A percentile compares a stretch with the other conserved stretches of the same genome.
phyloP scores from a whole-genome alignment of 768 basidiomycete genomes.

The Coprinellus aureogranulatus region DNA sequence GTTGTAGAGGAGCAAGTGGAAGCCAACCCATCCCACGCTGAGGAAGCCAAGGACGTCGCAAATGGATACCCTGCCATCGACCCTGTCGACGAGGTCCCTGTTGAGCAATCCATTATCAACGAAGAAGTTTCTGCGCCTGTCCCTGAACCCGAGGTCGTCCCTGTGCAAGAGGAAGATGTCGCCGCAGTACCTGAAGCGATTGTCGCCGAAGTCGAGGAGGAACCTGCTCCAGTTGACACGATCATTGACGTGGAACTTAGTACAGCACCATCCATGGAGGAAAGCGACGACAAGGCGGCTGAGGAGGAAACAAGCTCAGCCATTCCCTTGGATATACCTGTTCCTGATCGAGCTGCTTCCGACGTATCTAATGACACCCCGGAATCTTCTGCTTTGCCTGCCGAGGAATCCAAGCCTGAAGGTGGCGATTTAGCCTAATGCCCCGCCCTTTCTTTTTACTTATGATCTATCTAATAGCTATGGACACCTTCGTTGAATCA shows the following conservation, averaged over 20 bases:
- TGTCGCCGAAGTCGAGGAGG: neutral
- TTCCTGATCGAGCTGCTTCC: neutral
- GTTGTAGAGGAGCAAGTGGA: too few species aligned
- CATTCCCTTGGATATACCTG: neutral
- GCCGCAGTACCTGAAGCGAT: neutral
- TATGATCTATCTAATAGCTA: neutral
- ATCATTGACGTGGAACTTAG: too few species aligned
- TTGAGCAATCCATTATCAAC: constrained; percentile 4
- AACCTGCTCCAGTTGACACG: too few species aligned
- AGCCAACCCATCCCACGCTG: too few species aligned
- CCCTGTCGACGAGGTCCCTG: neutral
- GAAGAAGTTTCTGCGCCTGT: neutral
- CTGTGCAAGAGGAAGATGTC: constrained; percentile 2
- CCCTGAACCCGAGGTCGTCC: neutral
- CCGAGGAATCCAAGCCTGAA: neutral
- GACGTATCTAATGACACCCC: neutral
- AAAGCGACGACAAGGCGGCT: neutral
- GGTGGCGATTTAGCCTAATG: neutral
- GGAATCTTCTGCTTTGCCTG: neutral
- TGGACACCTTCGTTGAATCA: constrained; percentile 2
- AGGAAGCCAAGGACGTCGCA: too few species aligned
- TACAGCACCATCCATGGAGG: too few species aligned
- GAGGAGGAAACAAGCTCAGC: neutral
- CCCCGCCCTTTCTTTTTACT: neutral
- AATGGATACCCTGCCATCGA: neutral